Percentiles rank a stretch among this genome's conserved stretches.
phyloP scores from a whole-genome alignment of 441 rosid species.

The Melastoma candidum region DNA sequence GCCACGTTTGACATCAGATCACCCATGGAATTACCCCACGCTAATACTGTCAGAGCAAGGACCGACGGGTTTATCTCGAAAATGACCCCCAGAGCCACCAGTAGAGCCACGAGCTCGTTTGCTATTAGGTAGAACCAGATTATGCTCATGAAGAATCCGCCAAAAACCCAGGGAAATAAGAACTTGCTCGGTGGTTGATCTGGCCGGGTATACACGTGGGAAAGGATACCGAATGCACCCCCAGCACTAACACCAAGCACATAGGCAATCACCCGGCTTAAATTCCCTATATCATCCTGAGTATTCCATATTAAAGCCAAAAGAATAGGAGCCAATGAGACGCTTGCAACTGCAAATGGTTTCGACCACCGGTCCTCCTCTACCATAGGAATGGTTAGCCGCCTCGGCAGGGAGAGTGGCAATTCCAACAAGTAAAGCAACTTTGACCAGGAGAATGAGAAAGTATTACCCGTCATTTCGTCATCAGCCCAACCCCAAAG shows the following conservation, averaged over 20 bases:
- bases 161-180: constrained; percentile 64
- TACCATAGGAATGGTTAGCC: constrained; percentile 62
- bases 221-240: constrained; percentile 39
- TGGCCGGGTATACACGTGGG: constrained; percentile 28
- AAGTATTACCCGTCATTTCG: constrained; percentile 22
- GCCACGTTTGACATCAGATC: constrained; percentile 77
- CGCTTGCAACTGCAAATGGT: constrained; percentile 63
- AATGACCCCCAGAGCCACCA: constrained; percentile 61
- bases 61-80: constrained; percentile 74
- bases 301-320: constrained; percentile 52
- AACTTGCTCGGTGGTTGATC: constrained; percentile 66
- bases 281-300: constrained; percentile 30
- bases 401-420: constrained; percentile 64
- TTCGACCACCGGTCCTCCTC: constrained; percentile 75
- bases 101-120: constrained; percentile 69
- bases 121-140: constrained; percentile 90
- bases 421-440: constrained; percentile 41
- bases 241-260: constrained; percentile 37
- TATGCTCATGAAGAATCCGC: constrained; percentile 82
- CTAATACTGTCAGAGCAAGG: constrained; percentile 72
- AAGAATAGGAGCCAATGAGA: constrained; percentile 55
- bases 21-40: constrained; percentile 99
- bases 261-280: constrained; percentile 28
- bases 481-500: constrained; percentile 83
- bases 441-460: constrained; percentile 30